phyloP scores from a whole-genome alignment of 805 yeast genomes.

The Spencermartinsiella europaea region DNA sequence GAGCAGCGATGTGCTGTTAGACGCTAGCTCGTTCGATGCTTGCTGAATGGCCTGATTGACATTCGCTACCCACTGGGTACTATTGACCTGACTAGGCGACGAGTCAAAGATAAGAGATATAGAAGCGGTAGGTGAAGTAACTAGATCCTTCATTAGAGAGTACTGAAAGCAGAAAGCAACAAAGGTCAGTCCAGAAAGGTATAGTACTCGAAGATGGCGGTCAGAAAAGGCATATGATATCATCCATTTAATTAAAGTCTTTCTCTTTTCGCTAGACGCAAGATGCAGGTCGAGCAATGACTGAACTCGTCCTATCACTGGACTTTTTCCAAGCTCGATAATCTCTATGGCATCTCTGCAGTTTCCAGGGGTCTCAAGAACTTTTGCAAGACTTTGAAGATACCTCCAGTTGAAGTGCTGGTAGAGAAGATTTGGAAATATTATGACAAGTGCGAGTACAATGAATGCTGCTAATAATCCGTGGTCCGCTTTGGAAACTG shows the following conservation, averaged over 20 bases:
- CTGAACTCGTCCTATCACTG: slow-evolving; percentile 5
- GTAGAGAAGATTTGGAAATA: slow-evolving; percentile 7
- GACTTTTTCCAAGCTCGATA: slow-evolving; percentile 9
- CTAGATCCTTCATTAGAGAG: not conserved
- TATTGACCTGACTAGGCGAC: not conserved
- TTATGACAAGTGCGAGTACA: slow-evolving; percentile 10
- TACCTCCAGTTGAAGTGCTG: slow-evolving; percentile 13
- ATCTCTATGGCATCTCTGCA: slow-evolving; percentile 13
- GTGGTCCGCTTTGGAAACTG: slow-evolving; percentile 6
- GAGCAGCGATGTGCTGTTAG: not conserved
- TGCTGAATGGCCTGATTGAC: not conserved
- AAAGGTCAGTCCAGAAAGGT: not conserved
- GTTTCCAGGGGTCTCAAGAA: slow-evolving; percentile 10
- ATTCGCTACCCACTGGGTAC: not conserved
- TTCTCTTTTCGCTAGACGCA: not conserved
- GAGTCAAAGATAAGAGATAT: not conserved
- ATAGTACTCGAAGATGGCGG: not conserved
- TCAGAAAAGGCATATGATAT: slow-evolving; percentile 9
- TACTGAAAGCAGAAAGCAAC: not conserved
- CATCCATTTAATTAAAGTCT: slow-evolving; percentile 10
- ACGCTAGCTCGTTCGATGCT: not conserved
- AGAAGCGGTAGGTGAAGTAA: not conserved
- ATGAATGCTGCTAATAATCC: slow-evolving; percentile 6
- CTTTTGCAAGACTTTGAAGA: slow-evolving; percentile 6
- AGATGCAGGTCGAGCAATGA: not conserved